phyloP scores from a whole-genome alignment of 1,139 yeast species.

The Blastobotrys proliferans region DNA sequence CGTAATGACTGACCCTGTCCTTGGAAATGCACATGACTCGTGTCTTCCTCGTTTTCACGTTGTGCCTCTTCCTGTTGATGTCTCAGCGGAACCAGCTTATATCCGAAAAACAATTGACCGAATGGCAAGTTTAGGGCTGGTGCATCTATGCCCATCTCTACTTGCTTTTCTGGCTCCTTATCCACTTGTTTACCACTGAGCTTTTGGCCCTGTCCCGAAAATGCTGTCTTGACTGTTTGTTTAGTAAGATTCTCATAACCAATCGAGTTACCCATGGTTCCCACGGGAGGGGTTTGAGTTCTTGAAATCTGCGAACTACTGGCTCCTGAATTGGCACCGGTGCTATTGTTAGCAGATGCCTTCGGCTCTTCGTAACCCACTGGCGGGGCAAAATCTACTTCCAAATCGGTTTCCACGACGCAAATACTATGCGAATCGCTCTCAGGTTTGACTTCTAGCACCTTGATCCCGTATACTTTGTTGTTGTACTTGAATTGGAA shows the following conservation, averaged over 20 bases:
- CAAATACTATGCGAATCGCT: conserved; percentile 63
- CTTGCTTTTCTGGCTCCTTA: conserved; percentile 42
- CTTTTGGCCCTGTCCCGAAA: conserved; percentile 65
- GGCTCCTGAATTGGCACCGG: conserved; percentile 10
- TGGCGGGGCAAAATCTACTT: conserved; percentile 98
- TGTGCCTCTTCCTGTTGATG: conserved; percentile 43
- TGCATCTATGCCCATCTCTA: conserved; percentile 52
- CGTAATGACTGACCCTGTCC: conserved; percentile 50
- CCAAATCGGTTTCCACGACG: conserved; percentile 94
- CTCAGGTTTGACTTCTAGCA: conserved; percentile 85
- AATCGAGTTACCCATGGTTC: conserved; percentile 76
- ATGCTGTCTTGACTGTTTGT: conserved; percentile 31
- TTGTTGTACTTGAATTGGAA: conserved; percentile 85
- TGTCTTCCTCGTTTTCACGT: conserved; percentile 29
- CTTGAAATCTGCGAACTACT: conserved; percentile 18
- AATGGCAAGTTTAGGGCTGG: conserved; percentile 71
- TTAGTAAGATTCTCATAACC: conserved; percentile 41
- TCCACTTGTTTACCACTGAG: conserved; percentile 54
- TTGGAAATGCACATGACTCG: conserved; percentile 36
- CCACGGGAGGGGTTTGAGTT: conserved; percentile 34
- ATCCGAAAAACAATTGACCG: conserved; percentile 91
- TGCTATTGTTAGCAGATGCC: conserved; percentile 15
- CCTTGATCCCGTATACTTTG: conserved; percentile 71
- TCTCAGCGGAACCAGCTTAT: conserved; percentile 73
- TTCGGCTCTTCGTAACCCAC: conserved; percentile 92